Evolutionary conservation across 306 rosid genomes (phyloP), one percentile per base, ranked within the genome.

Genomic region (Begonia peltatifolia): DNA sequence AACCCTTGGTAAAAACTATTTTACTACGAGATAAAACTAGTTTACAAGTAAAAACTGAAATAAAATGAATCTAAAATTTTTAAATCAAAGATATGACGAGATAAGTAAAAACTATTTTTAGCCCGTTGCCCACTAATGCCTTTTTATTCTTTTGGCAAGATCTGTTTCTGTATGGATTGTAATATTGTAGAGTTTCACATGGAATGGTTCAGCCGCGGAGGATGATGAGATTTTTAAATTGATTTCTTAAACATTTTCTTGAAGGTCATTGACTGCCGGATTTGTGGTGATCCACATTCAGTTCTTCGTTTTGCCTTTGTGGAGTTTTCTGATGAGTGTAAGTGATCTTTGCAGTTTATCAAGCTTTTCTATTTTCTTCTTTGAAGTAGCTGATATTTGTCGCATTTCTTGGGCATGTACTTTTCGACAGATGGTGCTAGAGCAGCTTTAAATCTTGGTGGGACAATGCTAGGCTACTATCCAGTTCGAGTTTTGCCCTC

Each of bases 281-380:
- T 84, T 71, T 89, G 97, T 65, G 95, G 97, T 12, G 97, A 89
- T 59, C 95, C 97, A 6, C 97, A 89, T 67, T 89, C 97, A 41
- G 76, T 85, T 57, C 95, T 89, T 54, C 97, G 97, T 68, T 89
- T 89, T 80, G 97, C 97, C 47, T 89, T 89, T 80, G 97, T 89
- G 62, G 97, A 89, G 83, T 89, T 89, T 59, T 61, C 94, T 62
- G 93, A 85, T 82, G 95, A 85, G 46, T 47, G 97, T 89, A 82
- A 85, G 97, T 76, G 11, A 50, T 50, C 18, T 2, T 50, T 15
- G 9, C 12, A 10, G 6, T 50, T 50, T 50, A 12, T n/a, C 53
- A 6, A 17, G 3, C 42, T 50, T 51, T 60, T 17, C 52, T 22
- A n/a, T 6, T 12, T 12, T 41, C 11, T 59, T 16, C 14, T 50